A percentile compares a stretch with the other conserved stretches of the same genome.
Conservation (phyloP, 2,329 filamentous ascomycete genomes). For the Tolypocladium ovalisporum region DNA sequence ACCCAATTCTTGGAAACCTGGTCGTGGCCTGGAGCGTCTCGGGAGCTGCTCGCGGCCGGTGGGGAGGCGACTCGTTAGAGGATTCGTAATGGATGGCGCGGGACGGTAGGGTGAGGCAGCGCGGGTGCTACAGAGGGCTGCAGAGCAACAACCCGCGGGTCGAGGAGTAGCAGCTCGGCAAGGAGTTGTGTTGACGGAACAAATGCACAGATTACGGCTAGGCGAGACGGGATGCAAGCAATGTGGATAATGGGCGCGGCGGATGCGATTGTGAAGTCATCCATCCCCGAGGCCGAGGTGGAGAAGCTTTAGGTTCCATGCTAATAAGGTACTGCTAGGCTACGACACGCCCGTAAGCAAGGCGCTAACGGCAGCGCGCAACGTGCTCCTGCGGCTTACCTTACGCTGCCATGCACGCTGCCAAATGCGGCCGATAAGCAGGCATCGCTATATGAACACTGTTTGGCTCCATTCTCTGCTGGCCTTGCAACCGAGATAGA, state of each 20-base stretch:
- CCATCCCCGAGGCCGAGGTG: conserved; percentile 15
- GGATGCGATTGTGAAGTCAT: conserved; percentile 18
- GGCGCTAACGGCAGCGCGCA: background rate
- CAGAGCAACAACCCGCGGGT: background rate
- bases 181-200: background rate
- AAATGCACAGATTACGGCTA: background rate
- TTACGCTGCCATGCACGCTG: background rate
- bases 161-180: background rate
- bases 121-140: background rate
- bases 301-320: too few species aligned
- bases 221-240: conserved; percentile 7
- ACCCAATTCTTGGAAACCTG: background rate
- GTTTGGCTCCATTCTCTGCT: background rate
- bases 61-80: background rate
- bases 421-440: background rate
- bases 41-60: background rate
- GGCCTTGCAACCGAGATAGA: background rate
- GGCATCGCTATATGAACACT: too few species aligned
- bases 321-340: too few species aligned
- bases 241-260: conserved; percentile 10
- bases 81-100: conserved; percentile 1
- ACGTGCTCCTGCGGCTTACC: background rate
- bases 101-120: background rate
- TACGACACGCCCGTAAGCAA: background rate
- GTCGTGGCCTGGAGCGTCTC: background rate